Evolutionary conservation across 2,329 filamentous ascomycete species (phyloP).

Genomic region (Leptographium flavum): DNA sequence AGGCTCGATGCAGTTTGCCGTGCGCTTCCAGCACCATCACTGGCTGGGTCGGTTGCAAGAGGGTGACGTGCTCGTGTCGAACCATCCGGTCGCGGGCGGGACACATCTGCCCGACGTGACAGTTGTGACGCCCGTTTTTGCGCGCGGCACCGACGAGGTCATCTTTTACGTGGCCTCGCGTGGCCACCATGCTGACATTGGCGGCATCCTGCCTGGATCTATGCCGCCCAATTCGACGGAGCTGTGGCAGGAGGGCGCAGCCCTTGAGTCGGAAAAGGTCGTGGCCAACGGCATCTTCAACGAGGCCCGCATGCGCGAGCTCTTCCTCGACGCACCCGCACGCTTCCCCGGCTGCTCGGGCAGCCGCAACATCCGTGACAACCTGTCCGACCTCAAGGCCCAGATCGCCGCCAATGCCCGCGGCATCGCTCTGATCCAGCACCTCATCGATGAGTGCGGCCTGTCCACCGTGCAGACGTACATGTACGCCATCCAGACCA

Average conservation of each 20-base stretch:
- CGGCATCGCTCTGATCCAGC: constrained; percentile 56
- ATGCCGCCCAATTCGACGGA: constrained; percentile 65
- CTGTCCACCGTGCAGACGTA: constrained; percentile 27
- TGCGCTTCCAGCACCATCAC: constrained; percentile 61
- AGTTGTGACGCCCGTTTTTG: constrained; percentile 65
- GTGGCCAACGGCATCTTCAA: constrained; percentile 66
- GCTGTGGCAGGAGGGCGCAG: constrained; percentile 49
- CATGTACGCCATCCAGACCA: constrained; percentile 64
- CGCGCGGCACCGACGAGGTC: constrained; percentile 42
- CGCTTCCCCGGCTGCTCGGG: constrained; percentile 16
- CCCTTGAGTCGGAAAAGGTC: constrained; percentile 53
- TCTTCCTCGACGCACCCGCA: constrained; percentile 52
- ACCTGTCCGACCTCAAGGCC: constrained; percentile 38
- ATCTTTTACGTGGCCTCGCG: constrained; percentile 71
- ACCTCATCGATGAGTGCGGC: constrained; percentile 56
- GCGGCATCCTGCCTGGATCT: constrained; percentile 44
- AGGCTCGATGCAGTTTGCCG: constrained; percentile 73
- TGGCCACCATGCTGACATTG: constrained; percentile 59
- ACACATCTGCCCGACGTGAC: constrained; percentile 77
- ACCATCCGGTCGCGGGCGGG: constrained; percentile 45
- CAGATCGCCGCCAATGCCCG: constrained; percentile 64
- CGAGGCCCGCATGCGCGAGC: constrained; percentile 47
- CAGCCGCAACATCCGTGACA: not conserved
- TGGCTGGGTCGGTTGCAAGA: constrained; percentile 65
- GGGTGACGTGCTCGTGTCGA: constrained; percentile 70